Evolutionary conservation across 371 early-diverging fungal species (phyloP).

Genomic region (Mortierella sp.): DNA sequence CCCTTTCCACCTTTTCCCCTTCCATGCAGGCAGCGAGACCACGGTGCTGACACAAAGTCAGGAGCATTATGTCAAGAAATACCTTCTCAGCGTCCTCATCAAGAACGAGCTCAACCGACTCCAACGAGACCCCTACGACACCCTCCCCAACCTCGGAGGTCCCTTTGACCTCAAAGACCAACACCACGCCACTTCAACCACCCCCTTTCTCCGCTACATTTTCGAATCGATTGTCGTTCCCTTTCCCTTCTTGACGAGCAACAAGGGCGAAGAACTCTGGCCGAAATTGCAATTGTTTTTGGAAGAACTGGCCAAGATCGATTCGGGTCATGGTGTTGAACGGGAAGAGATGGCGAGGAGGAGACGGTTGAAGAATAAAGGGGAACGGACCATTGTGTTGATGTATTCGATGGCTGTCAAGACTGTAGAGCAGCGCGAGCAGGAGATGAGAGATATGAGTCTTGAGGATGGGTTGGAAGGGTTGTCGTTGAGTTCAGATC

Average conservation of each 20-base stretch:
- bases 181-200: slow-evolving; percentile 40
- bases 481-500: slow-evolving; percentile 13
- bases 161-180: slow-evolving; percentile 53
- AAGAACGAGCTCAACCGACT: slow-evolving; percentile 44
- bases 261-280: slow-evolving; percentile 46
- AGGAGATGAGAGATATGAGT: slow-evolving; percentile 27
- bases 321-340: slow-evolving; percentile 52
- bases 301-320: slow-evolving; percentile 53
- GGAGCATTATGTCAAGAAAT: slow-evolving; percentile 57
- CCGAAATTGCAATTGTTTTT: slow-evolving; percentile 46
- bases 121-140: slow-evolving; percentile 43
- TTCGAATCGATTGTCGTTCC: slow-evolving; percentile 57
- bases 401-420: slow-evolving; percentile 56
- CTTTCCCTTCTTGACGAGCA: slow-evolving; percentile 45
- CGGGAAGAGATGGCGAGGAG: slow-evolving; percentile 50
- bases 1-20: background rate
- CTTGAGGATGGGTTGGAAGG: slow-evolving; percentile 13
- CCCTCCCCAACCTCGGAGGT: slow-evolving; percentile 52
- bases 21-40: slow-evolving; percentile 3
- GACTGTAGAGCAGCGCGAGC: slow-evolving; percentile 46
- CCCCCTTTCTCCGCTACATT: slow-evolving; percentile 54
- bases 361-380: slow-evolving; percentile 40
- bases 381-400: slow-evolving; percentile 39
- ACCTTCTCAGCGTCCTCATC: slow-evolving; percentile 47
- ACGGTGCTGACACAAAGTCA: slow-evolving; percentile 36